Conservation (phyloP, 2,329 filamentous ascomycete species). For the Ascochyta rabiei region DNA sequence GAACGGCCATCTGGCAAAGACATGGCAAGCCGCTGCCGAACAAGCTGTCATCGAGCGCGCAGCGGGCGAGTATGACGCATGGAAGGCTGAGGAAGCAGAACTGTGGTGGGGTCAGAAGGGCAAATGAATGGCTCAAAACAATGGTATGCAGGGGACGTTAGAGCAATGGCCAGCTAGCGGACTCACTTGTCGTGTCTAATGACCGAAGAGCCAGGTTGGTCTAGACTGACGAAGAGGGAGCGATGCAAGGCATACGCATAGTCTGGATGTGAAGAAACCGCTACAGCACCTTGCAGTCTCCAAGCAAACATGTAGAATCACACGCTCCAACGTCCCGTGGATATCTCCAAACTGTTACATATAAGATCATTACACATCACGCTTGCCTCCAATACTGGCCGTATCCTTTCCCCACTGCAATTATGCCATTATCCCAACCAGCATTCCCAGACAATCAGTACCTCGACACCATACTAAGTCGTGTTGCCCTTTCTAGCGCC, state of each 20-base stretch:
- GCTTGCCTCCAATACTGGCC: too few species aligned
- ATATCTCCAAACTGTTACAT: not conserved
- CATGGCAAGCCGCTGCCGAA: conserved; percentile 62
- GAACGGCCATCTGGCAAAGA: conserved; percentile 61
- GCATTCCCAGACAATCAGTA: not conserved
- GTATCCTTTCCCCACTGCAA: not conserved
- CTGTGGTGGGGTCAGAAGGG: conserved; percentile 64
- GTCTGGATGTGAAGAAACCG: not conserved
- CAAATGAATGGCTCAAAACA: conserved; percentile 30
- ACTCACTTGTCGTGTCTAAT: not conserved
- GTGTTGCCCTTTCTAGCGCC: conserved; percentile 7
- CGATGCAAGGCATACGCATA: not conserved
- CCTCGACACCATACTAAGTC: not conserved
- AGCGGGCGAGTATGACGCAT: conserved; percentile 62
- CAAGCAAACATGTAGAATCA: conserved; percentile 9
- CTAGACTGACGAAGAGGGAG: not conserved
- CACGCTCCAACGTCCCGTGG: not conserved
- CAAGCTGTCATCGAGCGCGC: conserved; percentile 59
- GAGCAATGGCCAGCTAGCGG: not conserved
- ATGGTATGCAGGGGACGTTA: not conserved
- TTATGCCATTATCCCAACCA: not conserved
- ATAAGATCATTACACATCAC: not conserved
- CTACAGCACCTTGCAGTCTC: not conserved
- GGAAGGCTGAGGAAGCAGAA: conserved; percentile 61
- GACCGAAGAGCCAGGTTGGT: not conserved